phyloP scores from a whole-genome alignment of 2,329 filamentous ascomycete species.

The Neofusicoccum cordaticola region DNA sequence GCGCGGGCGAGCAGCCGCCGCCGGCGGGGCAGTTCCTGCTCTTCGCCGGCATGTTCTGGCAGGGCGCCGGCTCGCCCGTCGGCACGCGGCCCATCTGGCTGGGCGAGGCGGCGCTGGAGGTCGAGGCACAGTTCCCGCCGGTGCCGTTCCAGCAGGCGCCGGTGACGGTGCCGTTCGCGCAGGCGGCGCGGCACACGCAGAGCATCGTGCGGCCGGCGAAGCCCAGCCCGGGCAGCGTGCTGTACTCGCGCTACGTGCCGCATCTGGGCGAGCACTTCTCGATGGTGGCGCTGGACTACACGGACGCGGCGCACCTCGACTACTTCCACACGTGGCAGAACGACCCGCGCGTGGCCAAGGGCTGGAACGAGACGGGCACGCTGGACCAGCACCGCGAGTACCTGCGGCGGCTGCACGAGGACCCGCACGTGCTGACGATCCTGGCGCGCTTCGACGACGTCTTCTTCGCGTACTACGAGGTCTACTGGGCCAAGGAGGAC shows the following conservation, averaged over 20 bases:
- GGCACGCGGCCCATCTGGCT: constrained; percentile 43
- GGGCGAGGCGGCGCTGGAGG: constrained; percentile 11
- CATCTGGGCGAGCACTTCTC: constrained; percentile 74
- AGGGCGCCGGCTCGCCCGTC: constrained; percentile 43
- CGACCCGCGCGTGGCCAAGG: constrained; percentile 73
- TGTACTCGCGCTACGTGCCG: constrained; percentile 77
- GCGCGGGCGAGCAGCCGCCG: constrained; percentile 31
- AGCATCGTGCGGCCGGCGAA: constrained; percentile 72
- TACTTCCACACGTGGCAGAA: constrained; percentile 82
- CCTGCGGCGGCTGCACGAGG: constrained; percentile 64
- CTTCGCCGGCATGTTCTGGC: constrained; percentile 48
- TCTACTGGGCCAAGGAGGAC: constrained; percentile 72
- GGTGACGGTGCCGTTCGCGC: constrained; percentile 46
- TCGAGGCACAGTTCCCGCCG: constrained; percentile 27
- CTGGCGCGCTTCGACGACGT: constrained; percentile 69
- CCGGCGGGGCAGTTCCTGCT: constrained; percentile 47
- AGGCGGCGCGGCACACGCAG: constrained; percentile 56
- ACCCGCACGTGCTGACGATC: constrained; percentile 69
- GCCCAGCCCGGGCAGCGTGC: constrained; percentile 64
- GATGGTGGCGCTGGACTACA: constrained; percentile 68
- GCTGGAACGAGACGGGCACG: constrained; percentile 77
- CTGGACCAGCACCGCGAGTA: constrained; percentile 73
- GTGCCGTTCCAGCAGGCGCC: constrained; percentile 39
- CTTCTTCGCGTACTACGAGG: constrained; percentile 74
- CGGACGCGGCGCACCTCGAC: constrained; percentile 60